These are phyloP conservation scores for Blastomyces parvus DNA, from an alignment of 2,329 filamentous ascomycete species.

Conservation along the genomic window DNA sequence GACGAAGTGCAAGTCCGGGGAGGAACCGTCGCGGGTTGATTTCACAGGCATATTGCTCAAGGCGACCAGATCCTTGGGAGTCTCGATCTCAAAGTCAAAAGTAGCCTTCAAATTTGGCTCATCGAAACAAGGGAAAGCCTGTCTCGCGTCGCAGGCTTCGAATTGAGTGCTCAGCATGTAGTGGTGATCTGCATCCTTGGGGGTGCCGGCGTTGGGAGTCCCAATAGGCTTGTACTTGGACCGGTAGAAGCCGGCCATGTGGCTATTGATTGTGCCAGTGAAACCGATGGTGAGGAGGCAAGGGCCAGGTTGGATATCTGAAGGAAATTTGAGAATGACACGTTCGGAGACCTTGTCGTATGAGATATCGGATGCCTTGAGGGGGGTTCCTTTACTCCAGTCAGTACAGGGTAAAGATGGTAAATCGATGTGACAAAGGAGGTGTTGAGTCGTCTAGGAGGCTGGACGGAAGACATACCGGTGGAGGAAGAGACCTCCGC, in stretches of 20 bases:
- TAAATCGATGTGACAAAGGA: background rate
- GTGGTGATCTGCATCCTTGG: conserved; percentile 56
- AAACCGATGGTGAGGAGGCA: conserved; percentile 66
- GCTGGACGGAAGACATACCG: conserved; percentile 20
- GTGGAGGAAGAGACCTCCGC: conserved; percentile 36
- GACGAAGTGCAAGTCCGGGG: conserved; percentile 54
- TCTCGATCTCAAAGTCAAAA: conserved; percentile 87
- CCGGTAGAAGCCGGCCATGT: conserved; percentile 89
- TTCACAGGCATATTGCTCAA: conserved; percentile 95
- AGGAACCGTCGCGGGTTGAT: conserved; percentile 57
- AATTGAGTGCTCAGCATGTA: conserved; percentile 93
- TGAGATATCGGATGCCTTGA: conserved; percentile 55
- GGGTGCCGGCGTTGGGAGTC: conserved; percentile 64
- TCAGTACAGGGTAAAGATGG: background rate
- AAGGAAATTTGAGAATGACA: conserved; percentile 64
- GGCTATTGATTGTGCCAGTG: conserved; percentile 73
- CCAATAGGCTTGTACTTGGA: conserved; percentile 82
- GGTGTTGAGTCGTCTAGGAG: no score
- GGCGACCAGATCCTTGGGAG: conserved; percentile 78
- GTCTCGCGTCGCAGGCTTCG: conserved; percentile 87
- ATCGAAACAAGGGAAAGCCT: conserved; percentile 96
- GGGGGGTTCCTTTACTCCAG: background rate
- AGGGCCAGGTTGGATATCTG: conserved; percentile 58
- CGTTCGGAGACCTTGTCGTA: conserved; percentile 82
- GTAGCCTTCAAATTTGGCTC: conserved; percentile 95